A percentile compares a stretch with the other conserved stretches of the same genome.
phyloP scores from a whole-genome alignment of 805 yeast genomes.

The Candida coquimbonensis region DNA sequence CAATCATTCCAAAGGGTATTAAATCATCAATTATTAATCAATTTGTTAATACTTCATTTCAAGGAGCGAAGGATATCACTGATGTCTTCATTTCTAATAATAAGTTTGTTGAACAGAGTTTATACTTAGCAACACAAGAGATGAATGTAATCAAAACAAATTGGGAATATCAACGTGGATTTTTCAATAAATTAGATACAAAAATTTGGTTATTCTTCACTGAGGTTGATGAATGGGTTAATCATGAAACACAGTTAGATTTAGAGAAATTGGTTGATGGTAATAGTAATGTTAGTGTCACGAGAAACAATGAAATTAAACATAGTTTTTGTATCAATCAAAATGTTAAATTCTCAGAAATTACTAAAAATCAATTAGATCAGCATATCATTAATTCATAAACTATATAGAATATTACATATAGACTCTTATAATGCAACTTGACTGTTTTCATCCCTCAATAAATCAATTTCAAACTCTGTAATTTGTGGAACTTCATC shows the following conservation, averaged over 20 bases:
- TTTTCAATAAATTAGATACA: constrained; percentile 23
- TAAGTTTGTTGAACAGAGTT: constrained; percentile 43
- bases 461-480: constrained; percentile 21
- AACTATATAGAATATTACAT: background rate
- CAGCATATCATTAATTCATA: background rate
- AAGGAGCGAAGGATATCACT: constrained; percentile 28
- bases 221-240: constrained; percentile 60
- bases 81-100: constrained; percentile 34
- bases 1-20: constrained; percentile 21
- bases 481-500: constrained; percentile 19
- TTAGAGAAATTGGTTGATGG: constrained; percentile 32
- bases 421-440: background rate
- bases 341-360: constrained; percentile 38
- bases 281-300: constrained; percentile 23
- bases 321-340: constrained; percentile 60
- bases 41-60: constrained; percentile 8
- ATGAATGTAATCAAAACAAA: constrained; percentile 45
- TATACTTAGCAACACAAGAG: constrained; percentile 54
- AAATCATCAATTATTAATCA: background rate
- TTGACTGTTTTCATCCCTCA: background rate
- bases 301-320: constrained; percentile 31
- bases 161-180: constrained; percentile 43
- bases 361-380: constrained; percentile 24
- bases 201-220: constrained; percentile 53
- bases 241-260: constrained; percentile 39